A percentile compares a stretch with the other conserved stretches of the same genome.
Evolutionary conservation across 768 basidiomycete genomes (phyloP).

Genomic region (Steccherinum ochraceum): DNA sequence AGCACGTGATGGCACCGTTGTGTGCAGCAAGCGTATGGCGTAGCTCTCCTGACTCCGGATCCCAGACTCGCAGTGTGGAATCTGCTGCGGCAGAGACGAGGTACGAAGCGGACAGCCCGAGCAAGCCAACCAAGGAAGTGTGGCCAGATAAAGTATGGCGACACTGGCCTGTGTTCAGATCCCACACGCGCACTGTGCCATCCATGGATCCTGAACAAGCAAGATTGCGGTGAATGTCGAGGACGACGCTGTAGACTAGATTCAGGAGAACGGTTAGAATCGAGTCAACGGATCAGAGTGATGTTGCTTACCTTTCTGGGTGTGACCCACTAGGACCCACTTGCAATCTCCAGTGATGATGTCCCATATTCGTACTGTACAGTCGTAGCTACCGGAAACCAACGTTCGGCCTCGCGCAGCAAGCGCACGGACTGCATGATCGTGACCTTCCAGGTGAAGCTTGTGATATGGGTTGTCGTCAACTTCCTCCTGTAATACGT

Average conservation of each 20-base stretch:
- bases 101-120: conserved; percentile 83
- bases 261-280: conserved; percentile 4
- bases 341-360: conserved; percentile 77
- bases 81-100: conserved; percentile 97
- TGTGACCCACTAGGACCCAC: conserved; percentile 80
- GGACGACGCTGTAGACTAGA: conserved; percentile 90
- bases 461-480: conserved; percentile 87
- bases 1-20: conserved; percentile 97
- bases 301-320: conserved; percentile 71
- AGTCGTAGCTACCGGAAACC: conserved; percentile 95
- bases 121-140: conserved; percentile 89
- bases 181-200: conserved; percentile 94
- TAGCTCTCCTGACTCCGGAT: conserved; percentile 76
- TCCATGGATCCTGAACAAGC: conserved; percentile 99
- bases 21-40: conserved; percentile 84
- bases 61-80: conserved; percentile 92
- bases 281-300: conserved; percentile 4
- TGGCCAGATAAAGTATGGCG: conserved; percentile 83
- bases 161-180: conserved; percentile 73
- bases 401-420: conserved; percentile 85
- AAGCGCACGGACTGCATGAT: conserved; percentile 87
- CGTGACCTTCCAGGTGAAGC: conserved; percentile 80
- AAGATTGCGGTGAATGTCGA: conserved; percentile 80
- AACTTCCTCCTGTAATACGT: conserved; percentile 49
- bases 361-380: conserved; percentile 94